Evolutionary conservation across 768 basidiomycete genomes (phyloP).

Genomic region (Austroboletus festivus): DNA sequence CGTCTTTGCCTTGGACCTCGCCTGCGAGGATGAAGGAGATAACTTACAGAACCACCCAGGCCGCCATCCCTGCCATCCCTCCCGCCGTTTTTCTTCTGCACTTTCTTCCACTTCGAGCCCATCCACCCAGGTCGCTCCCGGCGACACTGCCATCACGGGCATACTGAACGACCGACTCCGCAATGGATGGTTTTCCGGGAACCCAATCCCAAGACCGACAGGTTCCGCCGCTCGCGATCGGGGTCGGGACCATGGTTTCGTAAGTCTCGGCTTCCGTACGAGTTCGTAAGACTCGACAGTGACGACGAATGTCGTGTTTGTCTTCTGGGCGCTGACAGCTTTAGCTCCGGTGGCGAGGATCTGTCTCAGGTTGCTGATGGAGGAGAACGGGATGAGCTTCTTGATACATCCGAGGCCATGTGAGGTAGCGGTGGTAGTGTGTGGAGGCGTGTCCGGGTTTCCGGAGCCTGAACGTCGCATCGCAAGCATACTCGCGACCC

Average conservation of each 20-base stretch:
- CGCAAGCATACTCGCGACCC: slow-evolving; percentile 26
- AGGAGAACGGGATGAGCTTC: neutral
- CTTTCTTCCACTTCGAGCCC: neutral
- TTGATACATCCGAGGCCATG: no score
- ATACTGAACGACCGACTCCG: slow-evolving; percentile 17
- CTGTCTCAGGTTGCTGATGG: neutral
- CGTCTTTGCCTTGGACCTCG: neutral
- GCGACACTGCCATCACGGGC: slow-evolving; percentile 9
- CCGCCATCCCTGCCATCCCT: neutral
- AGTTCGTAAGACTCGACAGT: slow-evolving; percentile 15
- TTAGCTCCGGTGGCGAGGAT: neutral
- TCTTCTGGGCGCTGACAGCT: neutral
- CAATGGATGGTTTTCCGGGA: slow-evolving; percentile 24
- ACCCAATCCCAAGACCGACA: slow-evolving; percentile 26
- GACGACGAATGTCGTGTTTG: neutral
- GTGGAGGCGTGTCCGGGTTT: neutral
- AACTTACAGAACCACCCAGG: slow-evolving; percentile 1
- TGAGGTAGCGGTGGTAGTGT: no score
- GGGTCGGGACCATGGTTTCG: no score
- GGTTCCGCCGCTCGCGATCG: neutral
- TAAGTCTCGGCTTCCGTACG: slow-evolving; percentile 1
- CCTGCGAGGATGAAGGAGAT: neutral
- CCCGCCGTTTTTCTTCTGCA: no score
- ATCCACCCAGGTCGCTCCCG: neutral
- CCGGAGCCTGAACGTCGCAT: neutral